Conservation (phyloP, 2,329 filamentous ascomycete genomes). For the Curvularia eragrostidis region DNA sequence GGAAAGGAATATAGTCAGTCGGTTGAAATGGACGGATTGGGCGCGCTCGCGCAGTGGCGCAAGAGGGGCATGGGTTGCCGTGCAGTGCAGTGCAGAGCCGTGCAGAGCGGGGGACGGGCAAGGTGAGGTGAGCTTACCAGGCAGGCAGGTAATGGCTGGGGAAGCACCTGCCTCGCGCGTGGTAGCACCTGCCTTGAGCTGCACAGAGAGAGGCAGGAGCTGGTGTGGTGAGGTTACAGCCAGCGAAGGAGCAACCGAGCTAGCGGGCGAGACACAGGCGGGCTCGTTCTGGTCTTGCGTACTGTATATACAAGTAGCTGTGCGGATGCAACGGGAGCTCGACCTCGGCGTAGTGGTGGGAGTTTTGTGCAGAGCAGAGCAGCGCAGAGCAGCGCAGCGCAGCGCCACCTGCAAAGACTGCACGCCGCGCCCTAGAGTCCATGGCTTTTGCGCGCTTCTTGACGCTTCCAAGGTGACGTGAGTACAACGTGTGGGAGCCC, state of each 20-base stretch:
- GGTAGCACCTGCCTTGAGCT: conserved; percentile 1
- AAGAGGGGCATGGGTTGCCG: conserved; percentile 17
- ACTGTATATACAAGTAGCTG: too few species aligned
- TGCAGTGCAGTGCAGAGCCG: not conserved
- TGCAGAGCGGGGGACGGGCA: not conserved
- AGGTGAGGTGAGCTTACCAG: not conserved
- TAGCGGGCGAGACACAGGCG: not conserved
- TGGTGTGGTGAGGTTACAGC: not conserved
- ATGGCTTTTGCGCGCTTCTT: conserved; percentile 6
- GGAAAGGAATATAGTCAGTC: conserved; percentile 36
- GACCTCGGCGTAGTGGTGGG: not conserved
- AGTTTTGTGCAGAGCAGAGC: too few species aligned
- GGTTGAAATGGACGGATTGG: conserved; percentile 24
- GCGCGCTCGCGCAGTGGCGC: conserved; percentile 25
- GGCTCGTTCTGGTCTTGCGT: too few species aligned
- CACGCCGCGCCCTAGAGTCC: conserved; percentile 6
- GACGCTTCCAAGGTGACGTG: conserved; percentile 15
- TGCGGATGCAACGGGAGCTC: conserved; percentile 5
- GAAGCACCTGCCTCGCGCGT: conserved; percentile 9
- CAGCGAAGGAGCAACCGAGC: not conserved
- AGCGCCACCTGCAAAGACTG: conserved; percentile 5
- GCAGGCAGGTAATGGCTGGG: not conserved
- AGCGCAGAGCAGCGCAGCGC: too few species aligned
- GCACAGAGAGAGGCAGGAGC: not conserved
- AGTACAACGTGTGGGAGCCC: conserved; percentile 11